Evolutionary conservation across 495 filamentous ascomycete species (phyloP), one percentile per base, ranked within the genome.

Genomic region (Aspergillus conjunctus): DNA sequence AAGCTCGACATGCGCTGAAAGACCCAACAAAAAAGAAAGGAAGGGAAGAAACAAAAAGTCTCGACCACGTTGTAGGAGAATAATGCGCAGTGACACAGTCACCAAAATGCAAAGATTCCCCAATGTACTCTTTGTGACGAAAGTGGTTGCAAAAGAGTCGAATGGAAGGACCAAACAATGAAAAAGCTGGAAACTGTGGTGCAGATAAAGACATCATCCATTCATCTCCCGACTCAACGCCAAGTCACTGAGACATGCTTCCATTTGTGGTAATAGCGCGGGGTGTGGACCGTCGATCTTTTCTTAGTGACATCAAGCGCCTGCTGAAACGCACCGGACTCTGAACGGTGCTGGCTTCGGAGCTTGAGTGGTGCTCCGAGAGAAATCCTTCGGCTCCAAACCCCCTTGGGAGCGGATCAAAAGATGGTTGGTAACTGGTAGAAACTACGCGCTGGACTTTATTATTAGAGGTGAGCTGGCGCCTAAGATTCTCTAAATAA

Each of bases 241-340:
- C 58, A 67, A 64, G 61, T 55, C 44, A 48, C 22, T 22, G 37
- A 59, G 33, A 59, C 33, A 43, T 56, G 59, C 54, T 56, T 30
- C 34, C 15, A 50, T 53, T 58, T 39, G 62, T 61, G 59, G 66
- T 55, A 68, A 54, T 58, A 17, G 56, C 52, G 51, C 56, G 59
- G 61, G 54, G 54, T 58, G n/a, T 18, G 52, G 34, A 48, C 31
- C 45, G 61, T 50, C 58, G 71, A 73, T 76, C 71, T 55, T 41
- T 60, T 57, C 60, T 54, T 54, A 63, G 76, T 77, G 75, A 78
- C 75, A 78, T 78, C 73, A 78, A 62, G 75, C 73, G 75, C 70
- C 63, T 70, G 60, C 70, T 73, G 73, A 75, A 77, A 77, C 73
- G 61, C 30, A 41, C 9, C 30, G 56, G 62, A 43, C 48, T 48